Evolutionary conservation across 164 flowering plant genomes (phyloP), one percentile per base, ranked within the genome.

Genomic region (Litsea cubeba): DNA sequence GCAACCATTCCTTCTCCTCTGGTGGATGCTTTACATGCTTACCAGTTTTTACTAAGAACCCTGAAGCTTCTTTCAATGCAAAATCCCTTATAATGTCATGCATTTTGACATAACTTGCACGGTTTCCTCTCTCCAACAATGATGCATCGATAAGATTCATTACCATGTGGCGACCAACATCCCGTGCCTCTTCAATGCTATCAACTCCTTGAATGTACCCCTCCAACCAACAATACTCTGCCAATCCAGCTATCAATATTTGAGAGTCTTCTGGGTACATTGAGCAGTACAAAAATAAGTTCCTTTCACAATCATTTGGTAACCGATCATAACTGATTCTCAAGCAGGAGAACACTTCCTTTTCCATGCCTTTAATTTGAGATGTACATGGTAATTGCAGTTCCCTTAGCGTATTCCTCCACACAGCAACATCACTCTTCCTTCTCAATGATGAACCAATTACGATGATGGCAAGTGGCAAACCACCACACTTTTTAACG

Each of bases 81-180:
- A 83, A 78, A 8, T 81, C 84, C 70, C 86, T 80, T 11, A 85
- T 18, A 62, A 80, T 22, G 65, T 80, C 82, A 77, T 85, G 87
- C 83, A 85, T 80, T 68, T 75, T 85, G 15, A 83, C 82, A 25
- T 68, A n/a, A n/a, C n/a, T n/a, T n/a, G n/a, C n/a, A n/a, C n/a
- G n/a, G n/a, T n/a, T n/a, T n/a, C n/a, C 1, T 5, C 12, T 51
- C 68, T 79, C 82, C 28, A 81, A 51, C 40, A 80, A 40, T 10
- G 77, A 75, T n/a, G 50, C 79, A 63, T 65, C 46, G 30, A 57
- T 28, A 12, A 81, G 77, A 51, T 75, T 68, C 12, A 75, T 77
- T 58, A 84, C 18, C 24, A 79, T 76, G 0, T 71, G 24, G 5
- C 79, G 76, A 3, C 82, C 83, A 62, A 67, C 72, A 12, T 79